phyloP scores from a whole-genome alignment of 257 asterid genomes.

The Mentha longifolia region DNA sequence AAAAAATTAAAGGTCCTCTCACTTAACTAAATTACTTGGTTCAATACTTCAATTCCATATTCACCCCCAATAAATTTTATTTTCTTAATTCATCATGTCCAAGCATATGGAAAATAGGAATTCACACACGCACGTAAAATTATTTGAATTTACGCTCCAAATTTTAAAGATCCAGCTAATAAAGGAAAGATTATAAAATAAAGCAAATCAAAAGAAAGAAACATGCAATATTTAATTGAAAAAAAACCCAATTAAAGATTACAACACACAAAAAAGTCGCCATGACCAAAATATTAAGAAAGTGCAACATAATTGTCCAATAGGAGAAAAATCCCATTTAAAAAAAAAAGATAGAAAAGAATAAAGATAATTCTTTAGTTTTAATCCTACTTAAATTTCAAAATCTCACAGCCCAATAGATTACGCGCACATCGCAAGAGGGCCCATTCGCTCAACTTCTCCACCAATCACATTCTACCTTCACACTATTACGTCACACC shows the following conservation, averaged over 20 bases:
- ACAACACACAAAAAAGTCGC: too few relatives aligned
- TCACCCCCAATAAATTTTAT: neutral
- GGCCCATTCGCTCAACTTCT: slow-evolving; percentile 26
- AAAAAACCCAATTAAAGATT: too few relatives aligned
- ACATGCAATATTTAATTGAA: slow-evolving; percentile 22
- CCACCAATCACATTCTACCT: slow-evolving; percentile 26
- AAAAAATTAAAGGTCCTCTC: too few relatives aligned
- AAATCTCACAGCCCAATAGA: slow-evolving; percentile 35
- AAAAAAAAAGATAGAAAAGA: too few relatives aligned
- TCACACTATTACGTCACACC: slow-evolving; percentile 35
- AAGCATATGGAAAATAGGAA: neutral
- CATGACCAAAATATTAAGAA: too few relatives aligned
- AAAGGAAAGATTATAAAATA: slow-evolving; percentile 24
- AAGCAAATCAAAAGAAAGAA: slow-evolving; percentile 35
- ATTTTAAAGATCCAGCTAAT: slow-evolving; percentile 20
- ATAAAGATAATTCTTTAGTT: neutral
- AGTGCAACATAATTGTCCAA: slow-evolving; percentile 33
- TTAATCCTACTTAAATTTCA: neutral
- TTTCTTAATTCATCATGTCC: neutral
- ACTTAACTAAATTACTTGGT: too few relatives aligned
- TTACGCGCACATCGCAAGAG: neutral
- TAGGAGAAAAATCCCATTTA: slow-evolving; percentile 37
- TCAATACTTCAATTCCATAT: neutral
- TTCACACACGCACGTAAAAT: neutral
- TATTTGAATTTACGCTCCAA: slow-evolving; percentile 26